Conservation (phyloP, 2,329 filamentous ascomycete genomes). For the Cladophialophora bantiana region DNA sequence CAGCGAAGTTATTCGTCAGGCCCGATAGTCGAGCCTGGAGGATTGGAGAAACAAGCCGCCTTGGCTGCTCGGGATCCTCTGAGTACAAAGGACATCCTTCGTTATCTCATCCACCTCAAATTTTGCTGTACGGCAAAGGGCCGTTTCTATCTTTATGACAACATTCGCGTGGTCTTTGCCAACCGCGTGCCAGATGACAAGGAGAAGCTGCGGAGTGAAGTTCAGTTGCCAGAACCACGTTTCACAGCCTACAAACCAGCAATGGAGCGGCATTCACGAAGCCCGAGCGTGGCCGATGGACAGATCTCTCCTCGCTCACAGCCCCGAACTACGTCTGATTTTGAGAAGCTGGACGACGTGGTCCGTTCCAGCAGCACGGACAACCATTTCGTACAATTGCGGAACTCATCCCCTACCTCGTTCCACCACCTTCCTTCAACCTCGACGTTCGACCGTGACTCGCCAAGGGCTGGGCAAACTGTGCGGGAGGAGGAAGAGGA, state of each 20-base stretch:
- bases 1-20: slow-evolving; percentile 92
- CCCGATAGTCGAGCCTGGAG: slow-evolving; percentile 76
- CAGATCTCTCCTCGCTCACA: slow-evolving; percentile 59
- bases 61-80: slow-evolving; percentile 57
- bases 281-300: slow-evolving; percentile 67
- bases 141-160: slow-evolving; percentile 89
- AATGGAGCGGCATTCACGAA: slow-evolving; percentile 54
- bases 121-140: slow-evolving; percentile 87
- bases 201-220: slow-evolving; percentile 88
- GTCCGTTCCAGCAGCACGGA: background rate
- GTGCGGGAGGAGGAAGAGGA: background rate
- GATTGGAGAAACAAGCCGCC: slow-evolving; percentile 60
- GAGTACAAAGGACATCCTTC: slow-evolving; percentile 70
- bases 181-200: slow-evolving; percentile 96
- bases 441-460: slow-evolving; percentile 4
- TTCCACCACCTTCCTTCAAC: slow-evolving; percentile 4
- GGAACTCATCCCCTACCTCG: slow-evolving; percentile 2
- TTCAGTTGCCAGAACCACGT: slow-evolving; percentile 84
- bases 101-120: slow-evolving; percentile 91
- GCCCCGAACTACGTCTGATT: slow-evolving; percentile 18
- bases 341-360: slow-evolving; percentile 31
- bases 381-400: background rate
- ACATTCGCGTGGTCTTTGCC: slow-evolving; percentile 91
- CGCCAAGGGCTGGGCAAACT: background rate
- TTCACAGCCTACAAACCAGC: slow-evolving; percentile 82